These are phyloP conservation scores for Xylariaceae sp. DNA, from an alignment of 2,329 filamentous ascomycete genomes.

Conservation along the genomic window DNA sequence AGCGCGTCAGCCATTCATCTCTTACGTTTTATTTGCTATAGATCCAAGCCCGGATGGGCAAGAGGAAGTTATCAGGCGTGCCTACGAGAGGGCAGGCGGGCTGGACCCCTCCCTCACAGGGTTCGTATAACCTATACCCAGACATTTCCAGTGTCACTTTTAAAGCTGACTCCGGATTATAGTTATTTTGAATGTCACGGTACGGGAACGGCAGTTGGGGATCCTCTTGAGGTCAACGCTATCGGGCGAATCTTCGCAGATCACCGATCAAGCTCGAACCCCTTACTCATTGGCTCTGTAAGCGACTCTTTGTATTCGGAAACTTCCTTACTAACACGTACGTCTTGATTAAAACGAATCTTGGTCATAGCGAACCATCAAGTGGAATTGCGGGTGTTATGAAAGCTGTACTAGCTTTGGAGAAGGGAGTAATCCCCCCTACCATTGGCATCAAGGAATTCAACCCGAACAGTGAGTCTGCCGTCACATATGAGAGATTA, in stretches of 20 bases:
- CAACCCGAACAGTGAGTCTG: too few relatives aligned
- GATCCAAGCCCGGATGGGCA: constrained; percentile 28
- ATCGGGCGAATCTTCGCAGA: constrained; percentile 31
- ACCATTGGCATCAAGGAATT: constrained; percentile 21
- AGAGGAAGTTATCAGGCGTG: constrained; percentile 30
- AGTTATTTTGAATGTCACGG: constrained; percentile 34
- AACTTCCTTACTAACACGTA: neutral
- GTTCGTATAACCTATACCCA: too few relatives aligned
- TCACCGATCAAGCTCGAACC: neutral
- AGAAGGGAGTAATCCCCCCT: constrained; percentile 24
- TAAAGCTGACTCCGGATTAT: constrained; percentile 12
- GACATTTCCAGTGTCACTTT: too few relatives aligned
- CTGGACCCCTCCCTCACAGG: too few relatives aligned
- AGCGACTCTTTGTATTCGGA: neutral
- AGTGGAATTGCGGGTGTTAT: constrained; percentile 25
- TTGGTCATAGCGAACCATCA: constrained; percentile 22
- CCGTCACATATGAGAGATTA: too few relatives aligned
- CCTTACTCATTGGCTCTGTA: constrained; percentile 2
- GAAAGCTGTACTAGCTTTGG: constrained; percentile 24
- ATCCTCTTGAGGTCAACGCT: constrained; percentile 48
- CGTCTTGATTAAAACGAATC: constrained; percentile 5
- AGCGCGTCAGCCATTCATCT: too few relatives aligned
- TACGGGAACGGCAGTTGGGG: constrained; percentile 49
- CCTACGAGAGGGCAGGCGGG: constrained; percentile 26
- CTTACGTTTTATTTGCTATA: too few relatives aligned